phyloP scores from a whole-genome alignment of 441 rosid species.

The Metrosideros polymorpha region DNA sequence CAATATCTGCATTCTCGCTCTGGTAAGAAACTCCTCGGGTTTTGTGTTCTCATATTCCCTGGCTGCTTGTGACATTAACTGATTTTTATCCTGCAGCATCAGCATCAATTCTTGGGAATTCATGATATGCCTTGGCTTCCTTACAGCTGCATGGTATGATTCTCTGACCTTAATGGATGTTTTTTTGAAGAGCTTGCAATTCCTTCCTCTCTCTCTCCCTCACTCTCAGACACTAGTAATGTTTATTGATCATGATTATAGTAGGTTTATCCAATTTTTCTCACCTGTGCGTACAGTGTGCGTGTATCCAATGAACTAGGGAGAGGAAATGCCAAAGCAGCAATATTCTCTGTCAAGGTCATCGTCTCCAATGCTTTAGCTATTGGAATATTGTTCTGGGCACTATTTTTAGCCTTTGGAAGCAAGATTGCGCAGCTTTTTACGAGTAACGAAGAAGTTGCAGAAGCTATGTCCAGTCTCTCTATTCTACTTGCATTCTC shows the following conservation, averaged over 20 bases:
- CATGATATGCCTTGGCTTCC: conserved; percentile 59
- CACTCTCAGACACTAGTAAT: not conserved
- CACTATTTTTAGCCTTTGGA: conserved; percentile 26
- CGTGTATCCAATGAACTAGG: conserved; percentile 56
- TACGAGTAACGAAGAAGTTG: conserved; percentile 30
- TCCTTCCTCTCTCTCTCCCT: not conserved
- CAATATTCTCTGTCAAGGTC: conserved; percentile 24
- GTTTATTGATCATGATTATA: not conserved
- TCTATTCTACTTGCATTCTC: conserved; percentile 40
- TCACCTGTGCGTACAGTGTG: conserved; percentile 25
- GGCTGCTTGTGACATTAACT: not conserved
- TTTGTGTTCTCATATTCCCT: not conserved
- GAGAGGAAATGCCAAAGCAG: conserved; percentile 28
- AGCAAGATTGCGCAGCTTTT: conserved; percentile 24
- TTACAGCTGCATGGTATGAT: conserved; percentile 40
- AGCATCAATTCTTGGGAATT: conserved; percentile 34
- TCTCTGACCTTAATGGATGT: not conserved
- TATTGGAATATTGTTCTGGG: conserved; percentile 29
- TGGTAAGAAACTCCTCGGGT: conserved; percentile 23
- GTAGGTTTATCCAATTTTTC: not conserved
- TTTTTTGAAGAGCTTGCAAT: not conserved
- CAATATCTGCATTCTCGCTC: conserved; percentile 47
- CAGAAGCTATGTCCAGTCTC: conserved; percentile 26
- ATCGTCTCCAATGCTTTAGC: conserved; percentile 21
- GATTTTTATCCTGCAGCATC: conserved; percentile 21